Base-by-base conservation (phyloP, 495 filamentous ascomycete genomes). In the Cladorrhinum samala region DNA sequence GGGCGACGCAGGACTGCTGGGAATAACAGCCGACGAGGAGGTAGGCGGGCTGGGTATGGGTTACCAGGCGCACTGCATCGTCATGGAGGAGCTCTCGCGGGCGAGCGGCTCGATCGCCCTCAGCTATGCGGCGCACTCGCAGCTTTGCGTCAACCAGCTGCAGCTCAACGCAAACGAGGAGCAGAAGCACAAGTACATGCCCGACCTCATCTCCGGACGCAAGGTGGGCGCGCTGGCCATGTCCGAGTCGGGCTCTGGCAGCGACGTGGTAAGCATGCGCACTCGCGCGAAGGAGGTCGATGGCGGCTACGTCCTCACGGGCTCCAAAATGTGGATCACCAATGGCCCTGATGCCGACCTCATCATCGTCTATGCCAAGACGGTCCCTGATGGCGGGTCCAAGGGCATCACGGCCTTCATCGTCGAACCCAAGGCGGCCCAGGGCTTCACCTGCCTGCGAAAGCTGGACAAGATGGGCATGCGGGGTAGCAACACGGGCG, bases 311-410 rank as follows among this genome's bases (percentile, higher is more conserved):
- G 21, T 89, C 25, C 76, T 98, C 50, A 89, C 88, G 58, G 93
- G 93, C 13, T 88, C 87, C 19, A 98, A 98, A 78, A 97, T 98
- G 93, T 98, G 93, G 93, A 98, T 98, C 57, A 98, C 93, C 23
- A 98, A 98, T 63, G 93, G 93, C 13, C 93, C 93, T 14, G 94
- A 97, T 60, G 93, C 91, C 39, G 81, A 95, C 66, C 75, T 83
- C 23, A 79, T 97, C 13, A 79, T 98, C 45, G 90, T 98, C 18
- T 98, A 98, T 69, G 93, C 93, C 17, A 98, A 98, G 74, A 96
- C 94, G 5, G 79, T 82, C 39, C 92, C 92, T 16, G 77, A 84
- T 9, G 80, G 76, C 49, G 92, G 77, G 17, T 88, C 85, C 56
- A 95, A 93, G 70, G 94, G 94, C 42, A 95, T 98, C 69, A 94